Base-by-base conservation (phyloP, 148 eudicot species). In the Tetragonia tetragonoides region DNA sequence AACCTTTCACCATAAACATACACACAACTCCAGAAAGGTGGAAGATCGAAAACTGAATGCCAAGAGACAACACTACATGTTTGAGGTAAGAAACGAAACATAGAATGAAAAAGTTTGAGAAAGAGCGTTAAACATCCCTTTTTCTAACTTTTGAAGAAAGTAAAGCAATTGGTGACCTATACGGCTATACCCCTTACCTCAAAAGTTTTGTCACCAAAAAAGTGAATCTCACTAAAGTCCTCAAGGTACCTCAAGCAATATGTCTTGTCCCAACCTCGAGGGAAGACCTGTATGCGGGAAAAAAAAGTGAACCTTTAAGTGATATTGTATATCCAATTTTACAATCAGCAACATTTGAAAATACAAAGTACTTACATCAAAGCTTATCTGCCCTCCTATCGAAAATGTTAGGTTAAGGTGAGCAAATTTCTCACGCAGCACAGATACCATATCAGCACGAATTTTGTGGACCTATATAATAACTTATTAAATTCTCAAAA, bases 241-340 rank as follows among this genome's bases (percentile, higher is more conserved):
- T 90, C 89, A 39, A 93, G 88, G 82, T 91, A 95, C 24, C 85
- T 84, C 86, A 95, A 88, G 86, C 97, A 89, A 78, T 88, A 95
- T 63, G 99, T 95, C 82, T 95, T 95, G 84, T 95, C 99, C 99
- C 97, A 95, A 73, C 99, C 99, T 78, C 81, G 90, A 74, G 97
- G 99, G 76, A 95, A 95, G 39, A 88, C 99, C 99, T 95, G 81
- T 70, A 62, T 21, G 16, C 40, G 23, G 18, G 49, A 38, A 68
- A 23, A 38, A 38, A 5, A 21, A 16, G 12, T 15, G 56, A 68
- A 41, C 34, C 41, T 7, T 7, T 76, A 49, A 40, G 16, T 60
- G 24, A 46, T 64, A 39, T 41, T 60, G 42, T 28, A 20, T 77
- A 67, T 61, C 46, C 62, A 34, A 6, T 3, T 7, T 56, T 20